Evolutionary conservation across 768 basidiomycete species (phyloP), one percentile per base, ranked within the genome.

Genomic region (Serendipita vermifera): DNA sequence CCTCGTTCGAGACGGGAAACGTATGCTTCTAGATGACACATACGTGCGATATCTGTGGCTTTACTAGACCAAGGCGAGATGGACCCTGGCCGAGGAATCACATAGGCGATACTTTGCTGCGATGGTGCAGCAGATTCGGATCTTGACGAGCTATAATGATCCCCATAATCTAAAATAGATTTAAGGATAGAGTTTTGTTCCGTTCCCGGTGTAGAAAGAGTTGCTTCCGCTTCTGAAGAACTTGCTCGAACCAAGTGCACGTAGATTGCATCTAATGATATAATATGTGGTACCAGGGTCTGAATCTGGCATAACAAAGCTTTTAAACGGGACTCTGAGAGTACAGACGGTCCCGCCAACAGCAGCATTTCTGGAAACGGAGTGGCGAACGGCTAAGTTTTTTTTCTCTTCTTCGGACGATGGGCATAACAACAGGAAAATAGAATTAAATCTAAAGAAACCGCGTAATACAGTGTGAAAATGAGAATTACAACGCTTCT

Each of bases 1-100:
- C 94, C 93, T 17, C 96, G 80, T 67, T 99, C 96, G 56, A 99
- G 70, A 35, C 96, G 79, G 59, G 85, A 78, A 54, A 99, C 71
- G 55, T 81, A 73, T 2, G 69, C 66, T 17, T 75, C 79, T 2
- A 99, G 81, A 55, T 83, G 84, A 72, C 96, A 99, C 54, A 97
- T 79, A 6, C 71, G 71, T 20, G 93, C 79, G 56, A 99, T 98
- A 66, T 99, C 93, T 0, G 94, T 97, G 2, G 96, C 94, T 71
- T 99, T 99, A 69, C 88, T 94, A 3, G 94, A 97, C 96, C 96
- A 99, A 2, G 96, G 93, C 3, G 94, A 97, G 63, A 98, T 85
- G 3, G 93, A 92, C 3, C 94, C 93, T 5, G 81, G 76, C 57
- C 93, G 73, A 9, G 93, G 93, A 4, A 86, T 71, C 36, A 96